These are phyloP conservation scores for Leccinum uliginosum DNA, from an alignment of 768 basidiomycete genomes.

Conservation along the genomic window DNA sequence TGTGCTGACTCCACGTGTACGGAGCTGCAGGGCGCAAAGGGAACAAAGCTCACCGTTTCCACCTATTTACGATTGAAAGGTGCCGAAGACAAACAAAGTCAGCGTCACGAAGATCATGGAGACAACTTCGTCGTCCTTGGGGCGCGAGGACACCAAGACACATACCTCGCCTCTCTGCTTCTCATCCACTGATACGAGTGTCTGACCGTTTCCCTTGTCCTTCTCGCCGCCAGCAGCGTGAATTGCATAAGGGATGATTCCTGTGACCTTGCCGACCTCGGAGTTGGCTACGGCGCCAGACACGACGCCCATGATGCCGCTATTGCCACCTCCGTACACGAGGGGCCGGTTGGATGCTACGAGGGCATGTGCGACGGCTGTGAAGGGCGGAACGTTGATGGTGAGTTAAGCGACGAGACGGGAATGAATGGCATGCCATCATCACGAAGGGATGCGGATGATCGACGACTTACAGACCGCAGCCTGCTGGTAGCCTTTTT, in stretches of 20 bases:
- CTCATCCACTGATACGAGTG: slow-evolving; percentile 25
- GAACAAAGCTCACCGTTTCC: slow-evolving; percentile 27
- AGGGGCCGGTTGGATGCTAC: slow-evolving; percentile 57
- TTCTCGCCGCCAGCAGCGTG: slow-evolving; percentile 58
- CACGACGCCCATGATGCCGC: slow-evolving; percentile 85
- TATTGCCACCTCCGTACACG: slow-evolving; percentile 83
- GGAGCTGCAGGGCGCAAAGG: not conserved
- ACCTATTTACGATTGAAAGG: slow-evolving; percentile 13
- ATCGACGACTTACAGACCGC: slow-evolving; percentile 56
- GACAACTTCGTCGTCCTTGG: not conserved
- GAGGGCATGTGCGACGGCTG: slow-evolving; percentile 73
- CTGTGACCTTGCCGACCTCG: slow-evolving; percentile 67
- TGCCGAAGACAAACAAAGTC: slow-evolving; percentile 2
- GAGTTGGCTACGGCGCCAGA: slow-evolving; percentile 56
- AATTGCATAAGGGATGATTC: slow-evolving; percentile 79
- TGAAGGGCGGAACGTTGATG: not conserved
- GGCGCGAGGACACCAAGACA: slow-evolving; percentile 1
- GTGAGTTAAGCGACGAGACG: slow-evolving; percentile 2
- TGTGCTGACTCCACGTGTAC: slow-evolving; percentile 3
- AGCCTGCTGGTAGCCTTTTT: slow-evolving; percentile 58
- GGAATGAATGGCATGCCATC: not conserved
- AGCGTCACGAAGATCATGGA: slow-evolving; percentile 1
- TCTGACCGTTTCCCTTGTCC: slow-evolving; percentile 38
- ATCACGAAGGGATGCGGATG: not conserved
- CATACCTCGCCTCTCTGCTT: slow-evolving; percentile 34